Conservation (phyloP, 805 yeast species). For the Blastobotrys terrestris region DNA sequence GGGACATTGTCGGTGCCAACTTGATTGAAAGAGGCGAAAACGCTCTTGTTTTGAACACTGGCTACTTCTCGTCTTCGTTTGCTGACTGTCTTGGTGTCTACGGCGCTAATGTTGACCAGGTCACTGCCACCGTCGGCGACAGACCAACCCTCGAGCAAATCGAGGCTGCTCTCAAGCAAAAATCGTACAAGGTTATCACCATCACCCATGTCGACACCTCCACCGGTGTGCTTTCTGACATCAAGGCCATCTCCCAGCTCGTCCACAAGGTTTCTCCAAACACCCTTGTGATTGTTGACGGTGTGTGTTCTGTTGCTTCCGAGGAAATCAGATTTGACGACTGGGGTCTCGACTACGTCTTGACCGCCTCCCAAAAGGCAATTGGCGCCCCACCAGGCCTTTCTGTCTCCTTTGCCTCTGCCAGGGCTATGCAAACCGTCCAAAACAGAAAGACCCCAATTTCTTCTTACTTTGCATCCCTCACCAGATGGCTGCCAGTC, state of each 20-base stretch:
- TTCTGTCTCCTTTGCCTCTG: constrained; percentile 67
- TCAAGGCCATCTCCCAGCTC: constrained; percentile 53
- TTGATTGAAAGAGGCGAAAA: constrained; percentile 57
- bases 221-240: constrained; percentile 81
- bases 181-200: constrained; percentile 62
- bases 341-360: constrained; percentile 85
- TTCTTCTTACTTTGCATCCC: constrained; percentile 56
- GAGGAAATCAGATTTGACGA: constrained; percentile 78
- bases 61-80: constrained; percentile 78
- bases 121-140: constrained; percentile 70
- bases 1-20: constrained; percentile 86
- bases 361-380: constrained; percentile 94
- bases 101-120: constrained; percentile 67
- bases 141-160: constrained; percentile 52
- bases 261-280: constrained; percentile 67
- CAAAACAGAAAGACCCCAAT: constrained; percentile 41
- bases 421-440: constrained; percentile 66
- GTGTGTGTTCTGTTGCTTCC: constrained; percentile 90
- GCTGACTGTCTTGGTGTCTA: constrained; percentile 68
- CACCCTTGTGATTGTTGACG: constrained; percentile 81
- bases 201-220: constrained; percentile 96
- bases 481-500: constrained; percentile 83
- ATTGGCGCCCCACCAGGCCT: constrained; percentile 93
- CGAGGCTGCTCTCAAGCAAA: constrained; percentile 46
- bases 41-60: constrained; percentile 80